Evolutionary conservation across 2,329 filamentous ascomycete genomes (phyloP), one percentile per base, ranked within the genome.

Genomic region (Aspergillus transmontanensis): DNA sequence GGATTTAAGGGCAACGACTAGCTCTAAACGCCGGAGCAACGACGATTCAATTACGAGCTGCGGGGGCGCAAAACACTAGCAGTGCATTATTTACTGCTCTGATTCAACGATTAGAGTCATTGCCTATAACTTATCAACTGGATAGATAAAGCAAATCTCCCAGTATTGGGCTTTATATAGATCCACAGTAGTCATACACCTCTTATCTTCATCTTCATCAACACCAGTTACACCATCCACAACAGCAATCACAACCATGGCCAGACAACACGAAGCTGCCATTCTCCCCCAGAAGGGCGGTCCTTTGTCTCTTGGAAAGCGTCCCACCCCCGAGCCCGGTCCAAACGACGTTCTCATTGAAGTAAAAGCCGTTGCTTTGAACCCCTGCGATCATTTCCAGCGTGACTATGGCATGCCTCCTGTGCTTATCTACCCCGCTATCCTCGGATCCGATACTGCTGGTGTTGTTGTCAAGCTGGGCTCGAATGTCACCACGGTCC

Each of bases 341-440:
- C 75, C 77, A 0, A 65, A 72, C 11, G 77, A 81, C 32, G 58
- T 82, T 51, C 76, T 81, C n/a, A 74, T 82, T 68, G 71, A 79
- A 62, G 75, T 80, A 64, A 70, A 76, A 19, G 75, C 79, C 19
- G 69, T 80, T 28, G 80, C 78, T 6, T 66, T 82, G 50, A 82
- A 82, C 65, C 80, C 80, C 10, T 70, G 78, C 56, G 80, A 82
- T 61, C 61, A 66, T 64, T 62, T 34, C 30, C 71, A 70, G 56
- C 68, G 71, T n/a, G 71, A 71, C 36, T 39, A 51, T 21, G 69
- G 69, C 26, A 53, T 69, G 12, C 63, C 68, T 11, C 62, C 63
- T 4, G 55, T 76, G 58, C 30, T 61, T 19, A 60, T 23, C 11
- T 75, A 72, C 56, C 73, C 73, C 2, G 67, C 72, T 1, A 63